These are phyloP conservation scores for Dendrothele bispora DNA, from an alignment of 768 basidiomycete species.

Conservation along the genomic window DNA sequence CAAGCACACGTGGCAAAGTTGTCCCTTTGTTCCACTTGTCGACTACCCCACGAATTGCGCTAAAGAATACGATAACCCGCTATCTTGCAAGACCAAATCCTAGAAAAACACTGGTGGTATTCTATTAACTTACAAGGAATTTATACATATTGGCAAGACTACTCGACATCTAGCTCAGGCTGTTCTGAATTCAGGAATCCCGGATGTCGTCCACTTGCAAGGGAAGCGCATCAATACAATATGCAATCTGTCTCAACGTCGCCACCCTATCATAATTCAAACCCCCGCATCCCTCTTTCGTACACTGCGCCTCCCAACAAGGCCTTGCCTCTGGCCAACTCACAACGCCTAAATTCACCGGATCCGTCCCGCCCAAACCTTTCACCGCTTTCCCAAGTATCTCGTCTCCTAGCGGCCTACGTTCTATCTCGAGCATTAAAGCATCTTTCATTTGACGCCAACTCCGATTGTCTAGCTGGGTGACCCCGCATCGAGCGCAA, in stretches of 20 bases:
- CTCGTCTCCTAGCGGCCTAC: slow-evolving; percentile 56
- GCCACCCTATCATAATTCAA: slow-evolving; percentile 60
- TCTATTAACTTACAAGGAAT: too few relatives aligned
- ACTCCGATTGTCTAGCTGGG: slow-evolving; percentile 53
- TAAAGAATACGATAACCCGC: too few relatives aligned
- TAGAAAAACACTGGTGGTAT: too few relatives aligned
- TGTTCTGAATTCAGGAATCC: too few relatives aligned
- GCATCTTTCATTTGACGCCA: slow-evolving; percentile 64
- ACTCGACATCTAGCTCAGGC: too few relatives aligned
- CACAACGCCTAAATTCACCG: slow-evolving; percentile 38
- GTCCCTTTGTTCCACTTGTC: too few relatives aligned
- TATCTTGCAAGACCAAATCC: too few relatives aligned
- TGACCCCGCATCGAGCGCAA: slow-evolving; percentile 56
- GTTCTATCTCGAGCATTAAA: slow-evolving; percentile 59
- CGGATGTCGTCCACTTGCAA: slow-evolving; percentile 28
- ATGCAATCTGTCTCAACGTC: slow-evolving; percentile 56
- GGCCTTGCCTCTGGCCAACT: slow-evolving; percentile 60
- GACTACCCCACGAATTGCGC: too few relatives aligned
- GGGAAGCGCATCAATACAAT: slow-evolving; percentile 56
- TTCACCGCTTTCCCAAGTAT: slow-evolving; percentile 4
- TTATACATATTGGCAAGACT: too few relatives aligned
- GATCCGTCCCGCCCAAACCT: slow-evolving; percentile 18
- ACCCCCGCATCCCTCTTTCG: slow-evolving; percentile 47
- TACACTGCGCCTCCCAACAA: slow-evolving; percentile 64
- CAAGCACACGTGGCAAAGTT: too few relatives aligned